Evolutionary conservation across 148 eudicot species (phyloP), one percentile per base, ranked within the genome.

Genomic region (Pharnaceum exiguum): DNA sequence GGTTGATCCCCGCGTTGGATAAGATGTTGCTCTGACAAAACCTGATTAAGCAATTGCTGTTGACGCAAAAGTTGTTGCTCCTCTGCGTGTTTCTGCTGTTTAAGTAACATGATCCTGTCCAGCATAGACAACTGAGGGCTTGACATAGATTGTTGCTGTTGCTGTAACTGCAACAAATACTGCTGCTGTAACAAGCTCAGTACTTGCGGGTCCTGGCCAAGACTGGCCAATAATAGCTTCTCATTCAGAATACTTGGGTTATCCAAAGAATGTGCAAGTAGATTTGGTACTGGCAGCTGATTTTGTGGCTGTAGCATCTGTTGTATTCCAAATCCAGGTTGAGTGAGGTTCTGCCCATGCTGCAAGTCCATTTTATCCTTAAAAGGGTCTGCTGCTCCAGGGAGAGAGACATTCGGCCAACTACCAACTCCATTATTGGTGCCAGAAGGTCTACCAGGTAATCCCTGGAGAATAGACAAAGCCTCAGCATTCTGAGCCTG

Each of bases 41-140:
- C 77, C 75, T 83, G 90, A 2, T 95, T 79, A 48, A 89, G 82
- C 69, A 94, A 69, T 47, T 82, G 85, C 32, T 90, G 85, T 53
- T 89, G 90, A 33, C 77, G 79, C 74, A 83, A 31, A 51, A 79
- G 66, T 57, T 63, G 78, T 44, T 77, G 90, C 67, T 79, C 91
- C 73, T 94, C 87, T 74, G 88, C 96, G 55, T 83, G 82, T 61
- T 93, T 75, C 60, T 85, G 89, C 71, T 84, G 90, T 63, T 83
- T 75, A 65, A 83, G 82, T 62, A 94, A 68, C 71, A 89, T 63
- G 43, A 87, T 71, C 46, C 73, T 86, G 60, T 94, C 99, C 75
- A 94, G 59, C 60, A 86, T 3, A 7, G 91, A 77, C 55, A 76
- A 61, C 54, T 85, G 91, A 45, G 85, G 95, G 48, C 66, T 47